Conservation (phyloP, 345 rosid species). For the Eucalyptus tenuipes region DNA sequence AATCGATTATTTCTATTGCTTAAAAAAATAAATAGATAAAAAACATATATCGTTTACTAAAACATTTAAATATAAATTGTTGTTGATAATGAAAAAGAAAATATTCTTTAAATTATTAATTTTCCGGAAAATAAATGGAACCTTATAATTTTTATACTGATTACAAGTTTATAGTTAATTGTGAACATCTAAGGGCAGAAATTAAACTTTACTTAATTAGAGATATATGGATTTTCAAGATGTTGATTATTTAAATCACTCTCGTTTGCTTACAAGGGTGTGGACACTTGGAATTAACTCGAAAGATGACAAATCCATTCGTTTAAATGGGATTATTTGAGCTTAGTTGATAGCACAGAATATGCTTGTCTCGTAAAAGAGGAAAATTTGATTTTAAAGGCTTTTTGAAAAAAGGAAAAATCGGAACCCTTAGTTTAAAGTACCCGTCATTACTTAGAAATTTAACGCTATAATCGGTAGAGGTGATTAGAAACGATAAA, state of each 20-base stretch:
- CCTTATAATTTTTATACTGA: not conserved
- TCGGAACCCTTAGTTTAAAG: not conserved
- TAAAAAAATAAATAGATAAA: not conserved
- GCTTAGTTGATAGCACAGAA: not conserved
- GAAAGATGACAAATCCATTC: not conserved
- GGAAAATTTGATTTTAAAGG: not conserved
- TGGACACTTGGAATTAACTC: not conserved
- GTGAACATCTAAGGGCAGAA: not conserved
- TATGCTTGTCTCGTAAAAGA: not conserved
- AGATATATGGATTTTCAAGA: not conserved
- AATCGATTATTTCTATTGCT: fast-evolving
- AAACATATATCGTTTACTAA: fast-evolving
- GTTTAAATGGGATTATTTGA: not conserved
- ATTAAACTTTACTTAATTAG: not conserved
- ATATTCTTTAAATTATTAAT: not conserved
- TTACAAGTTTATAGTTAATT: not conserved
- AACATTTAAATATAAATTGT: not conserved
- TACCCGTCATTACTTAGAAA: not conserved
- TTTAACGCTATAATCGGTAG: not conserved
- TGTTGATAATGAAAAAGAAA: not conserved
- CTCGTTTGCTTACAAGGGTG: not conserved
- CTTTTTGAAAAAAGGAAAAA: too few relatives aligned
- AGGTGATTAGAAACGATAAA: not conserved
- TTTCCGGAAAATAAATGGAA: fast-evolving
- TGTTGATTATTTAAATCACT: not conserved